Evolutionary conservation across 306 rosid species (phyloP), one percentile per base, ranked within the genome.

Genomic region (Luffa aegyptiaca): DNA sequence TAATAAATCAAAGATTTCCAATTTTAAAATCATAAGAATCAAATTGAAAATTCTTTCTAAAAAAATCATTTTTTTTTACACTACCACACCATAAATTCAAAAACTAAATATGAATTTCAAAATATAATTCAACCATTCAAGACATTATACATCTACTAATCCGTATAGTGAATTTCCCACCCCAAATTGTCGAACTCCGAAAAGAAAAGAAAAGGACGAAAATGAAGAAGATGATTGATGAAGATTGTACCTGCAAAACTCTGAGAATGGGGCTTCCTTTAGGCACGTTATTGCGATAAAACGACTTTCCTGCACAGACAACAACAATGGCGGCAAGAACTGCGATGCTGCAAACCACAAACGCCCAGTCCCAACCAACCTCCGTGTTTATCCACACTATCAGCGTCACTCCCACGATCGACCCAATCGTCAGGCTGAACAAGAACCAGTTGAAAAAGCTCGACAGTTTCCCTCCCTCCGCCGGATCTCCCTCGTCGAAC

Each of bases 361-460:
- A 90, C 75, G 87, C 86, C 93, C 86, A 90, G 58, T 86, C 87
- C 98, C 98, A 93, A 46, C 97, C 92, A 44, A 64, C 80, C 74
- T 88, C 92, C 71, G 87, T n/a, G 72, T 89, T 82, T 7, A 86
- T 84, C 98, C 97, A 93, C 17, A 79, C 82, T 52, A 93, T 76
- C 37, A 90, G 37, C 17, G 96, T 93, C 33, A 93, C 91, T 12
- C 97, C 93, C 61, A 89, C 6, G 3, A 89, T 87, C 35, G 91
- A 83, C 75, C 98, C 98, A 21, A 71, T 58, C 41, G 90, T 90
- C 51, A 92, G 88, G 79, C 97, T 93, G 61, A 93, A 80, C 84
- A 93, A 68, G 84, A 93, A 87, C 96, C 96, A 93, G 81, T 92
- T 92, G 86, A 93, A 93, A 78, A 89, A 93, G 83, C 98, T 93